Evolutionary conservation across 1,284 basidiomycete genomes (phyloP), one percentile per base, ranked within the genome.

Genomic region (Porogramme epimiltina): DNA sequence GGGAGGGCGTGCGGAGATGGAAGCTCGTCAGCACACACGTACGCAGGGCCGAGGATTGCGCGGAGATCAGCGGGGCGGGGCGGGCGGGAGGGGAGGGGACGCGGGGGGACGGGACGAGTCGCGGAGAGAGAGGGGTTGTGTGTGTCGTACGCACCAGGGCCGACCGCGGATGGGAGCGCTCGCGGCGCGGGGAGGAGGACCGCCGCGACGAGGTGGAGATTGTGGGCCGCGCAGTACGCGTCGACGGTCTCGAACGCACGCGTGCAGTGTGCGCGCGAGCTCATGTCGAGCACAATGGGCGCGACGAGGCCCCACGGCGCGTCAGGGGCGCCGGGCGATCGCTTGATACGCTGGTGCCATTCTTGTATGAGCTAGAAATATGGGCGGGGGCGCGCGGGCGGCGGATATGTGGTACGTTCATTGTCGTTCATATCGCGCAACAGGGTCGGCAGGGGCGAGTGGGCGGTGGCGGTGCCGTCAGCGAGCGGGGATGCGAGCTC

Each of bases 281-380:
- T 56, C 38, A 63, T 56, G 52, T 71, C 67, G 28, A 70, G 49
- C 24, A 64, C 58, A 41, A 71, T 66, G 31, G 69, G 70, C 18
- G 69, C 69, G 20, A 72, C 52, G 41, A 70, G 51, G 28, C 70
- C 69, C 67, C 69, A 71, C 3, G 61, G 59, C 15, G 46, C 22
- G 26, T 22, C 22, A 13, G 60, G 52, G 40, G 57, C 56, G 42
- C 59, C 58, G 5, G 34, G n/a, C 18, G 65, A 65, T 46, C 60
- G 53, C 52, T 68, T 67, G 40, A 68, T 70, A 55, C 59, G 62
- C 51, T 64, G 63, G 56, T 71, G 69, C 69, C 69, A 72, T 38
- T 61, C 64, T 54, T 70, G 67, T 20, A 70, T 62, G 45, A 72
- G 65, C 69, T 70, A n/a, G 9, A 16, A 37, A 37, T 37, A n/a